Evolutionary conservation across 768 basidiomycete genomes (phyloP).

Genomic region (Postia placenta): DNA sequence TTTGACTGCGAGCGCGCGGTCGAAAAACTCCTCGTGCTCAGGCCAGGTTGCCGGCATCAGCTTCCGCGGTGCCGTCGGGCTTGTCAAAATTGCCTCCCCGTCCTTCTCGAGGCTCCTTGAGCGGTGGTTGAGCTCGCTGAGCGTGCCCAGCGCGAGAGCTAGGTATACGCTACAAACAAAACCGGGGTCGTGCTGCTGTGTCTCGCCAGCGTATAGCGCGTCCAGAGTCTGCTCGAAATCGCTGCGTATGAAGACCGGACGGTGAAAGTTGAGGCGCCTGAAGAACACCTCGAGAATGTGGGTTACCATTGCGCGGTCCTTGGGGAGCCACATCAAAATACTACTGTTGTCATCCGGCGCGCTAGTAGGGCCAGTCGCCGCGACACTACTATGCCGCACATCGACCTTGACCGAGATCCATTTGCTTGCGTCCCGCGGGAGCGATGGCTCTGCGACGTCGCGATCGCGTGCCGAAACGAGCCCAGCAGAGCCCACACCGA

Average conservation of each 20-base stretch:
- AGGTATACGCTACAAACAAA: conserved; percentile 75
- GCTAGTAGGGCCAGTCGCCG: conserved; percentile 18
- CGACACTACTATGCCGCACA: conserved; percentile 41
- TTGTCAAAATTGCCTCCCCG: conserved; percentile 29
- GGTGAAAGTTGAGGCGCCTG: conserved; percentile 67
- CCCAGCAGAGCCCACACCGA: conserved; percentile 70
- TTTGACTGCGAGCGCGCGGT: conserved; percentile 69
- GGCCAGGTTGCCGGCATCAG: conserved; percentile 71
- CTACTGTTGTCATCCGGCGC: conserved; percentile 16
- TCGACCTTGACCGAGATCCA: conserved; percentile 48
- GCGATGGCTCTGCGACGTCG: conserved; percentile 42
- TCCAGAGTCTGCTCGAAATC: conserved; percentile 63
- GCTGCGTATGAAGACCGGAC: conserved; percentile 65
- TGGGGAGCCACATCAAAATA: conserved; percentile 66
- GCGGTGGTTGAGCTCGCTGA: conserved; percentile 76
- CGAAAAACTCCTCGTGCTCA: conserved; percentile 79
- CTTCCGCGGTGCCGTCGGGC: conserved; percentile 37
- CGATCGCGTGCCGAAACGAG: conserved; percentile 67
- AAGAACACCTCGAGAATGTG: conserved; percentile 70
- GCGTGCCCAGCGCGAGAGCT: conserved; percentile 72
- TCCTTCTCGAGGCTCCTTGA: conserved; percentile 47
- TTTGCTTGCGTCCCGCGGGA: conserved; percentile 52
- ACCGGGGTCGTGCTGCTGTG: conserved; percentile 62
- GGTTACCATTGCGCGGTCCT: conserved; percentile 61
- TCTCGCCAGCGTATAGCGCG: conserved; percentile 56